Base-by-base conservation (phyloP, 2,329 filamentous ascomycete genomes). In the Endocalyx cinctus region DNA sequence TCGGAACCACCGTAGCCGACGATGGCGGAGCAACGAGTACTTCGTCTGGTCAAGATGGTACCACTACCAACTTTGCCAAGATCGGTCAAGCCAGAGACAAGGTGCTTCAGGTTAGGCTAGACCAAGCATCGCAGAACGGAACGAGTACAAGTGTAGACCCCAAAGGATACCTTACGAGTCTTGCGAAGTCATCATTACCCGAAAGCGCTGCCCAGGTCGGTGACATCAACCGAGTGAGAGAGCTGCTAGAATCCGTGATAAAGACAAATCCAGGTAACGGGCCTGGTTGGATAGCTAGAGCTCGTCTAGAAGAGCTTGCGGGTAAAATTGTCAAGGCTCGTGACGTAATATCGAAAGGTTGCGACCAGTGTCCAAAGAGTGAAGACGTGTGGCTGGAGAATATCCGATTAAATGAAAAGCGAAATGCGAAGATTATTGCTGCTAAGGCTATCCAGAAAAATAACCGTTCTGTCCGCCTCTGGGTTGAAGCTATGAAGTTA, bases 341-440 rank as follows among this genome's bases (percentile, higher is more conserved):
- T 35, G 92, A 84, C 49, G 76, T 94, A 23, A 95, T 98, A 40
- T 80, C 86, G 3, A 78, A 86, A 50, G 94, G 90, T 1, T 95
- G 88, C 54, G 81, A 90, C 45, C 78, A 89, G 50, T 97, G 90
- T 49, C 92, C 90, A 0, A 92, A 90, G 62, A 95, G 83, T 45
- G 88, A 96, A 59, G 92, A 96, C 55, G 86, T 84, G 5, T 98
- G 94, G 94, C 66, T 97, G 25, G 92, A 98, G 59, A 94, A 90
- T 35, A 97, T 98, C 46, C 79, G 89, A 34, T 69, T 98, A 3
- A 95, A 96, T 58, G 87, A 95, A 52, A 80, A 82, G 16, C 82
- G 87, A 34, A 98, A 97, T 51, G 89, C 90, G 35, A 97, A 95
- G 63, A 81, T 98, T 41, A 95, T 98, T 46, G 92, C 89, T 6